Base-by-base conservation (phyloP, 2,329 filamentous ascomycete genomes). In the Raffaelea deltoideospora region DNA sequence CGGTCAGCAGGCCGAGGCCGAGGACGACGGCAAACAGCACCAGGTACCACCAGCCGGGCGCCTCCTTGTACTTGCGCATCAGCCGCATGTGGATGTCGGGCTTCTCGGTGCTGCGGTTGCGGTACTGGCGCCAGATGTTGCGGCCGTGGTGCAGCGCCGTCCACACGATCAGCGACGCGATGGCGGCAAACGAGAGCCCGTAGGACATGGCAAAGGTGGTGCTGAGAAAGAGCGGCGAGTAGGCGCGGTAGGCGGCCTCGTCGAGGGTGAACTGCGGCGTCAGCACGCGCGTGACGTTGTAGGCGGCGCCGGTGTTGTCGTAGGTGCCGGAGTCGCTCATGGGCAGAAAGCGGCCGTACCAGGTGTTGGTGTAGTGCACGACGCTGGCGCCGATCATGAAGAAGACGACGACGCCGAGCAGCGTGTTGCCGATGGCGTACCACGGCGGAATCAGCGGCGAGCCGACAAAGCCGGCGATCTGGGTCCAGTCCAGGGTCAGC, bases 191-290 rank as follows among this genome's bases (percentile, higher is more conserved):
- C 0, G 75, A 80, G 2, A 84, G 57, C 1, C 78, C 80, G 46
- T 84, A 85, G 0, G 67, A 64, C 40, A 84, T 57, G 42, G 76
- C 68, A 50, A 83, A 84, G 0, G 78, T 79, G 1, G 79, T 83
- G 43, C 76, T 80, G 34, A 84, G 61, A 47, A 78, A 82, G 4
- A 80, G 54, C 1, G 75, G 76, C 3, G 75, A 82, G 48, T 84
- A 84, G 1, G 60, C 60, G 45, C 73, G 58, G 52, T 84, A 84
- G 4, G 72, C 75, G 30, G 63, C 59, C 43, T 69, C 62, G 45
- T 85, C 63, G 18, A 85, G 61, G 0, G 68, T 77, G 35, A 70
- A 71, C 2, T 79, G 64, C 0, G 67, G 48, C 1, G 68, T 76
- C 3, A 84, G 56, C 31, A 86, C 69, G 8, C 65, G 65, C 4